Evolutionary conservation across 2,329 filamentous ascomycete genomes (phyloP).

Genomic region (Chaetomiaceae sp.): DNA sequence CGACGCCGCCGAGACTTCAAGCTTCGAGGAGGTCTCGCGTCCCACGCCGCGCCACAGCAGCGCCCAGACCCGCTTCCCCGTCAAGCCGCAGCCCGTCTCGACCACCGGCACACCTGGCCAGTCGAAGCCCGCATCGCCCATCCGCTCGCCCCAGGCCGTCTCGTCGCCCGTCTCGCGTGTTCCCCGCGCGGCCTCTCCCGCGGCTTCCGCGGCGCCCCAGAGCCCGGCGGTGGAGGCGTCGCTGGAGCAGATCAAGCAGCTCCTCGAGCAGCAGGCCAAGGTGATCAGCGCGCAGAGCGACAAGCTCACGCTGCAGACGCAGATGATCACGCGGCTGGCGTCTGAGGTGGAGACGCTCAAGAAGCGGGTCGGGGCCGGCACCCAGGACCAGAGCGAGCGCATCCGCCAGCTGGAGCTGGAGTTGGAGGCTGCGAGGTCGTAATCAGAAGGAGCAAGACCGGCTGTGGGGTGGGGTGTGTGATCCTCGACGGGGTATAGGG

Average conservation of each 20-base stretch:
- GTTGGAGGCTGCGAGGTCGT: conserved; percentile 59
- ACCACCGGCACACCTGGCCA: conserved; percentile 27
- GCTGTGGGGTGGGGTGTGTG: too few species aligned
- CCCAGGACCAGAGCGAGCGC: conserved; percentile 61
- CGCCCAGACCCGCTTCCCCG: conserved; percentile 29
- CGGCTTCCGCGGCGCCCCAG: conserved; percentile 28
- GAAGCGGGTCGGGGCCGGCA: conserved; percentile 60
- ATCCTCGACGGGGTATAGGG: too few species aligned
- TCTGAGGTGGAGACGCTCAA: conserved; percentile 76
- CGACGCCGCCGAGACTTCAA: conserved; percentile 61
- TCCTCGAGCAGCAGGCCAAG: conserved; percentile 72
- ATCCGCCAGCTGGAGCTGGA: conserved; percentile 65
- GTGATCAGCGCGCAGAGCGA: conserved; percentile 71
- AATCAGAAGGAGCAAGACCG: too few species aligned
- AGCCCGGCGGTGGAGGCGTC: conserved; percentile 57
- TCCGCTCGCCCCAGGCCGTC: conserved; percentile 32
- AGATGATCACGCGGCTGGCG: conserved; percentile 66
- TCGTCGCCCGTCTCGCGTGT: conserved; percentile 37
- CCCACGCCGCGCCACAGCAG: conserved; percentile 55
- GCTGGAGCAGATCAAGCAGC: conserved; percentile 69
- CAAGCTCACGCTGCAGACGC: conserved; percentile 62
- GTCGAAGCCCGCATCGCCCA: conserved; percentile 42
- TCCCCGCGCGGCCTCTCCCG: conserved; percentile 26
- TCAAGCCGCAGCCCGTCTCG: conserved; percentile 12
- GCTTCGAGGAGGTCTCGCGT: conserved; percentile 81